These are phyloP conservation scores for Suillus alpinus DNA, from an alignment of 768 basidiomycete genomes.

Conservation along the genomic window DNA sequence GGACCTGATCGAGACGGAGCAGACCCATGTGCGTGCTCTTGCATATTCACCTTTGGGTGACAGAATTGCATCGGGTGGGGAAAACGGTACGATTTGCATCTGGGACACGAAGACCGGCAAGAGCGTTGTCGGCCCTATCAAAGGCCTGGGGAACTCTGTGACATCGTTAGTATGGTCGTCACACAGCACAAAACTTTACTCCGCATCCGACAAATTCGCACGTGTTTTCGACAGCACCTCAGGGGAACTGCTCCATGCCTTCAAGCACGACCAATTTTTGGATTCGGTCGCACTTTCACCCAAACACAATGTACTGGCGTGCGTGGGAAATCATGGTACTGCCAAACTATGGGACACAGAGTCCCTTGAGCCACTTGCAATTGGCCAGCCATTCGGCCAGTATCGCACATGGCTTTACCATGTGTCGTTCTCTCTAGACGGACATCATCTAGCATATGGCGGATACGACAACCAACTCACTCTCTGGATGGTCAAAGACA, in stretches of 20 bases:
- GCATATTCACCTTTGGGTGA: neutral
- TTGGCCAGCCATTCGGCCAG: neutral
- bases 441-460: neutral
- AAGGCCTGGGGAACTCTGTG: neutral
- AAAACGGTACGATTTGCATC: neutral
- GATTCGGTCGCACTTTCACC: neutral
- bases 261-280: neutral
- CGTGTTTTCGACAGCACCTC: neutral
- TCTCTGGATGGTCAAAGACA: neutral
- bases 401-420: accelerated
- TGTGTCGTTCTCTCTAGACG: neutral
- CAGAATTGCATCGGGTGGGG: neutral
- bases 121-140: neutral
- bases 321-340: neutral
- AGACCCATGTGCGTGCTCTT: neutral
- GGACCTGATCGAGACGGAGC: neutral
- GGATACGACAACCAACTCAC: neutral
- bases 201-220: neutral
- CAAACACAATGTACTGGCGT: neutral
- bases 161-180: neutral
- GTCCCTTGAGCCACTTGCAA: neutral
- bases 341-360: neutral
- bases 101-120: neutral
- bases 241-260: neutral
- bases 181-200: neutral